Conservation (phyloP, 176 grass and related monocot species). For the Aegilops tauschii region DNA sequence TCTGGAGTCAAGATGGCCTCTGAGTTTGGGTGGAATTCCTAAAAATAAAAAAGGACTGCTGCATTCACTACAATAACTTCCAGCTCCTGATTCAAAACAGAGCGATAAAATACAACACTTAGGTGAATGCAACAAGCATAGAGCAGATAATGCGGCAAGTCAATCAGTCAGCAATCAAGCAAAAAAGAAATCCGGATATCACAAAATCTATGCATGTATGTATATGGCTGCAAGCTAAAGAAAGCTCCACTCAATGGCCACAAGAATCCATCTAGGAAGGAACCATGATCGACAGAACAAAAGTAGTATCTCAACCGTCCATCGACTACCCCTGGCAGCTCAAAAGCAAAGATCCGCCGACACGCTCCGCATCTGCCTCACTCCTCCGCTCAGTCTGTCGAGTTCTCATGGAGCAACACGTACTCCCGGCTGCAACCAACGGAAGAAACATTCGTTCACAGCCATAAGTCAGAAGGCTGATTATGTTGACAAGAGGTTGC, state of each 20-base stretch:
- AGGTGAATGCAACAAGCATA: not conserved
- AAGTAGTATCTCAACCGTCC: not conserved
- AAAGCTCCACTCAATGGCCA: not conserved
- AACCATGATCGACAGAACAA: not conserved
- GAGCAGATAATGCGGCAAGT: not conserved
- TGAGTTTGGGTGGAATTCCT: not conserved
- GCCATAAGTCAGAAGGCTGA: not conserved
- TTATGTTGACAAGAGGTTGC: not conserved
- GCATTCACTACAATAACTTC: not conserved
- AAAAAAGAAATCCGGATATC: not conserved
- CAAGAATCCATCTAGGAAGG: not conserved
- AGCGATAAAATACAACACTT: not conserved
- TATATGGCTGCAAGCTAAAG: not conserved
- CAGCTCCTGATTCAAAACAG: not conserved
- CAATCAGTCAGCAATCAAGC: not conserved
- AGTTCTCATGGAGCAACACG: constrained; percentile 82
- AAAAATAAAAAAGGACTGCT: not conserved
- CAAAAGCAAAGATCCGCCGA: not conserved
- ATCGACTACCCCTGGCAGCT: not conserved
- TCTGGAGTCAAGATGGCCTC: no score
- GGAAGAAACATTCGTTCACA: not conserved
- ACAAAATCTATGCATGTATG: not conserved
- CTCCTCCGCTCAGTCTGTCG: constrained; percentile 36
- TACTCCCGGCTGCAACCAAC: constrained; percentile 85
- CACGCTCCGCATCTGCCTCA: no score